Evolutionary conservation across 1,284 basidiomycete genomes (phyloP).

Genomic region (Cryptococcus sp.): DNA sequence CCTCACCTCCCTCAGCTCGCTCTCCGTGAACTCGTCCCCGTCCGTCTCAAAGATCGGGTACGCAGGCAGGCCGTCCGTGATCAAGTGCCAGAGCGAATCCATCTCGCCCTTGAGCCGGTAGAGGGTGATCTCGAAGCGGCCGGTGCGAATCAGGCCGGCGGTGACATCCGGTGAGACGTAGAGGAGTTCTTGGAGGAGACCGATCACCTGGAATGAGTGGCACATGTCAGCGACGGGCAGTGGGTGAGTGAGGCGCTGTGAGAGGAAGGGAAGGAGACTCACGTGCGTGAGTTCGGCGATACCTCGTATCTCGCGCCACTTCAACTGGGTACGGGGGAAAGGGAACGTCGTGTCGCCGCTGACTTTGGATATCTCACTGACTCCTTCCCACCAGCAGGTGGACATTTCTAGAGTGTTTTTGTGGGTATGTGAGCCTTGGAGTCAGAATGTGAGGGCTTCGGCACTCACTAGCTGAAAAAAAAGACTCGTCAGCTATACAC

Average conservation of each 20-base stretch:
- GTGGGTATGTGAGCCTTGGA: no score
- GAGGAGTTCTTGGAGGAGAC: constrained; percentile 8
- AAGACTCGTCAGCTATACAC: no score
- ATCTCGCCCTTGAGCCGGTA: constrained; percentile 24
- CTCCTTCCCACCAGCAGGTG: constrained; percentile 21
- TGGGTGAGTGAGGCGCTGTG: neutral
- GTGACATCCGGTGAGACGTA: constrained; percentile 20
- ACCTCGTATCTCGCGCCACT: constrained; percentile 13
- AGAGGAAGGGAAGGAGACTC: neutral
- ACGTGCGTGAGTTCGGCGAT: constrained; percentile 20
- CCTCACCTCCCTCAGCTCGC: constrained; percentile 18
- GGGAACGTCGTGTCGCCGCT: constrained; percentile 6
- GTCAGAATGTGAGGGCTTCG: neutral
- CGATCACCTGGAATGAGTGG: neutral
- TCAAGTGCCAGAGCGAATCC: constrained; percentile 11
- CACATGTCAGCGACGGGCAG: neutral
- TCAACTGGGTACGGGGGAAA: constrained; percentile 6
- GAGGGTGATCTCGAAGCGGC: constrained; percentile 19
- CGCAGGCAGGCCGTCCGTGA: constrained; percentile 5
- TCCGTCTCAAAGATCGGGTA: constrained; percentile 9
- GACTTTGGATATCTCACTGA: constrained; percentile 3
- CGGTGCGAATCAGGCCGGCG: constrained; percentile 18
- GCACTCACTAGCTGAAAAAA: neutral
- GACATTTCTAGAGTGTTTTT: no score
- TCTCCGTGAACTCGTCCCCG: constrained; percentile 9